Percentiles rank a stretch among this genome's conserved stretches.
These are phyloP conservation scores for Mariannaea sp. DNA, from an alignment of 2,329 filamentous ascomycete genomes.

Conservation along the genomic window DNA sequence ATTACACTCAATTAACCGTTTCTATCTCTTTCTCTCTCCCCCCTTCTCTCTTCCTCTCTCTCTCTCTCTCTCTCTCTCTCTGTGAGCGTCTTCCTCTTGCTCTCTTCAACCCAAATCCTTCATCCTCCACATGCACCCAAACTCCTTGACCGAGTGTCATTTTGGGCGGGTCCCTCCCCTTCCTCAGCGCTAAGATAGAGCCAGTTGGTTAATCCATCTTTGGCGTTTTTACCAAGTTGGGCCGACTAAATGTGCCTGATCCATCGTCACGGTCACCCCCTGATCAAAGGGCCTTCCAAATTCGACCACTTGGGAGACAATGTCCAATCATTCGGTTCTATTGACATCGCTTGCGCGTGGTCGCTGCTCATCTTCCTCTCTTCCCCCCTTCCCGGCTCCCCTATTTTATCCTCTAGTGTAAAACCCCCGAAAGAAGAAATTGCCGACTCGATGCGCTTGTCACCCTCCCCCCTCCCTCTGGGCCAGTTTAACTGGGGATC, in stretches of 20 bases:
- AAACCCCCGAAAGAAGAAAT: constrained; percentile 16
- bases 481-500: neutral
- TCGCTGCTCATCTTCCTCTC: neutral
- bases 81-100: no score
- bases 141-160: neutral
- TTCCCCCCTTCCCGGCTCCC: neutral
- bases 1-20: no score
- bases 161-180: neutral
- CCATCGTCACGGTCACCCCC: no score
- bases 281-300: no score
- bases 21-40: no score
- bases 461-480: neutral
- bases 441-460: neutral
- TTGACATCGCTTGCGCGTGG: neutral
- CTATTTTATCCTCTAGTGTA: constrained; percentile 3
- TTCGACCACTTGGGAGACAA: neutral
- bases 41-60: no score
- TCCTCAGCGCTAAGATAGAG: constrained; percentile 1
- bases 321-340: constrained; percentile 14
- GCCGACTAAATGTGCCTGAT: no score
- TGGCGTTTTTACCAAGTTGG: no score
- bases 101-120: neutral
- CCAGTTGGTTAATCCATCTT: no score
- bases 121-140: neutral
- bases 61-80: no score